Evolutionary conservation across 2,329 filamentous ascomycete species (phyloP), one percentile per base, ranked within the genome.

Genomic region (Penicillium crustosum): DNA sequence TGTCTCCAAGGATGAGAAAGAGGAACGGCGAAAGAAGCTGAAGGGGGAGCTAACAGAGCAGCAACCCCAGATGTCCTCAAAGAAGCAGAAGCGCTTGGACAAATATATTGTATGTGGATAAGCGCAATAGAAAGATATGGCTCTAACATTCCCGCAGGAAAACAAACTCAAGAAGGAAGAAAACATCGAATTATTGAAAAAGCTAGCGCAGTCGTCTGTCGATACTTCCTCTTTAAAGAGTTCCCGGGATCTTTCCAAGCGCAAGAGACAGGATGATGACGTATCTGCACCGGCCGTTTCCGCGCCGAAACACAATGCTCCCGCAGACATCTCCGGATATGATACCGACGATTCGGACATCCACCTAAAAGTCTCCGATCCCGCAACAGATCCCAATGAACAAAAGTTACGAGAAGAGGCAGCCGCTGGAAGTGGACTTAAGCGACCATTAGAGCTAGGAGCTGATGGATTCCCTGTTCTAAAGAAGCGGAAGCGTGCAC

Each of bases 101-200:
- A 88, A 89, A 69, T 89, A 89, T 64, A 86, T 89, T 73, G 82
- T 83, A 71, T 35, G 78, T 72, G 55, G 7, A 13, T 8, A 7
- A 36, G 42, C 25, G 7, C 27, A 39, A 33, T 19, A n/a, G 17
- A 49, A 25, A 54, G 4, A 25, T 43, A 45, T 31, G 33, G 45
- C 41, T 58, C 62, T 73, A 59, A 70, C 59, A 41, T n/a, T 21
- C 19, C 42, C 42, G 31, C 67, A 84, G 82, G 93, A 97, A 68
- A 94, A 84, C 58, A 99, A 99, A 81, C 80, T 99, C 45, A 90
- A 88, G 74, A 97, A 96, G 74, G 94, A 99, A 71, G 93, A 97
- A 74, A 96, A 91, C 68, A 82, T 90, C 29, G 89, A 87, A 56
- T 79, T 99, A 31, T 82, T 97, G 66, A 89, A 90, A 70, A 93